Base-by-base conservation (phyloP, 1,284 basidiomycete species). In the Ceratobasidium sp. region DNA sequence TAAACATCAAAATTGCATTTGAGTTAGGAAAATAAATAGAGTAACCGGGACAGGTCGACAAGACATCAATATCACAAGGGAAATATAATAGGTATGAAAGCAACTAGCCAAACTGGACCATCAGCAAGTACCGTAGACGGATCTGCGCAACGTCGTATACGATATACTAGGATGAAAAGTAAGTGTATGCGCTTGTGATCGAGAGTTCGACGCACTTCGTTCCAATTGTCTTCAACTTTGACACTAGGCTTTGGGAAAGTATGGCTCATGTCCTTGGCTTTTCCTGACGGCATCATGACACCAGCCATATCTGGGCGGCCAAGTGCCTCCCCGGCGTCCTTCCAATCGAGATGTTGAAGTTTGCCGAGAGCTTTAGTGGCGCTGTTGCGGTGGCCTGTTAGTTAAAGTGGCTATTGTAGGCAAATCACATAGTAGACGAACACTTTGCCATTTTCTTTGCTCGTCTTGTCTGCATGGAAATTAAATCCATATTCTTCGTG, bases 261-360 rank as follows among this genome's bases (percentile, higher is more conserved):
- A 12, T 77, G 76, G 30, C 75, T 74, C n/a, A 84, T 78, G 60
- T 82, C 78, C 71, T 82, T 74, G 3, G 82, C 81, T 9, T 80
- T 80, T 3, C 86, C 87, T 73, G 86, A 84, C 21, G 88, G 88
- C 87, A 89, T 89, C 57, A 84, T 79, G 70, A 85, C 86, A 0
- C 87, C 87, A 55, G 80, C 78, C 50, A 89, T 81, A 30, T 83
- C 85, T 6, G 82, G 80, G 75, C 87, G 81, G 43, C 80, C 82
- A n/a, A 88, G 79, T 0, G 84, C 84, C 34, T 79, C 78, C 34
- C 87, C 87, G 0, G 87, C 87, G 74, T 89, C 87, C 77, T 88
- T 85, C 88, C 88, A 89, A n/a, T 82, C 80, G 0, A 75, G 79
- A 16, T 86, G 87, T 75, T 86, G 85, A 2, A 81, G 84, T 36